Evolutionary conservation across 2,329 filamentous ascomycete genomes (phyloP), one percentile per base, ranked within the genome.

Genomic region (Podosphaera xanthii): DNA sequence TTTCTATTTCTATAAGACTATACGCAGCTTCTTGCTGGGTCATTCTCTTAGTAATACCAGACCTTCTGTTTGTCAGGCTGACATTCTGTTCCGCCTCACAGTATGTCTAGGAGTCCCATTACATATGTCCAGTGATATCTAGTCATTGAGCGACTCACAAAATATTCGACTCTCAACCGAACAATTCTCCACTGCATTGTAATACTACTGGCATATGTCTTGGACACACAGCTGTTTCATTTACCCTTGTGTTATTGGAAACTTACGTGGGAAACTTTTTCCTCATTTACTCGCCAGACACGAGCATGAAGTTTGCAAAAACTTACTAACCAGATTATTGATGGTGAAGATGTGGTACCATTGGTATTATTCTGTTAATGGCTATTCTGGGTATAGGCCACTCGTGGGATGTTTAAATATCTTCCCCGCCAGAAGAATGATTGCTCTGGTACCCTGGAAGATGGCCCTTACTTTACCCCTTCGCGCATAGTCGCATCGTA

Each of bases 401-500:
- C 52, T 38, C 30, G 5, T 7, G 5, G 10, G 40, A 44, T 44
- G 40, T 44, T 44, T 12, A 44, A 3, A 44, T 14, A 44, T 44
- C 40, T 44, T 5, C n/a, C 40, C 10, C 10, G n/a, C 40, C 40
- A 44, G 34, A 22, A 55, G 52, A 36, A 36, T 36, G 12, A 55
- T 55, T 55, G 34, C 22, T 54, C 52, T 38, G 52, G 52, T n/a
- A 3, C 10, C 33, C 10, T 34, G 10, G 22, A 36, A 36, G 14
- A 8, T 36, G 33, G 12, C 8, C 34, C n/a, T 8, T 22, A n/a
- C n/a, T 55, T 34, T n/a, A 53, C 34, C 36, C 8, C 35, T 22
- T 54, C 35, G 52, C 52, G 52, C 38, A 36, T 55, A 55, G 34
- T 12, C 57, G 57, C 40, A 58, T 58, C 44, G 57, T 58, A 58